These are phyloP conservation scores for Claviceps cyperi DNA, from an alignment of 2,329 filamentous ascomycete genomes.

Conservation along the genomic window DNA sequence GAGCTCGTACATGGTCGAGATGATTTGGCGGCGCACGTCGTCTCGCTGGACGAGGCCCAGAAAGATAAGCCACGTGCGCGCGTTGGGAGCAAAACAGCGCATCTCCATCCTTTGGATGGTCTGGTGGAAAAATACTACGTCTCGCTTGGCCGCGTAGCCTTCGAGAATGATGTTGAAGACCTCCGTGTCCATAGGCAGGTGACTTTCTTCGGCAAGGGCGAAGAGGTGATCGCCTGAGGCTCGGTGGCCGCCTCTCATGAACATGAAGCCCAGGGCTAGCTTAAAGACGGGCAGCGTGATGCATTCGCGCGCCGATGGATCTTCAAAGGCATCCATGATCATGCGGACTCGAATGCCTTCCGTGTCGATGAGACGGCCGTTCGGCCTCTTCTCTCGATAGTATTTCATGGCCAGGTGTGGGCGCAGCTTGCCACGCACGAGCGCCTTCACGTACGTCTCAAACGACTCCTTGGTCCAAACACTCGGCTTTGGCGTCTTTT, in stretches of 20 bases:
- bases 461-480: constrained; percentile 29
- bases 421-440: constrained; percentile 25
- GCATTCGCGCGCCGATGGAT: constrained; percentile 17
- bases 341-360: constrained; percentile 24
- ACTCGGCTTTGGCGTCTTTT: constrained; percentile 24
- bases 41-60: constrained; percentile 43
- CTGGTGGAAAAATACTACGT: constrained; percentile 26
- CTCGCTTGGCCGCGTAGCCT: constrained; percentile 23
- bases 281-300: constrained; percentile 28
- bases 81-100: constrained; percentile 25
- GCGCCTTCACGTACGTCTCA: constrained; percentile 25
- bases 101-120: constrained; percentile 27
- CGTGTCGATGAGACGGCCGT: constrained; percentile 20
- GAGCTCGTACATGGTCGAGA: constrained; percentile 31
- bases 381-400: constrained; percentile 18
- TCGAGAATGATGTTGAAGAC: constrained; percentile 34
- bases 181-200: constrained; percentile 29
- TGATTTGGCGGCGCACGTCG: constrained; percentile 31
- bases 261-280: constrained; percentile 29
- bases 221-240: constrained; percentile 23
- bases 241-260: constrained; percentile 19
- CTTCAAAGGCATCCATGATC: constrained; percentile 24
- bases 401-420: constrained; percentile 18
- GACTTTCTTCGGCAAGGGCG: constrained; percentile 19
- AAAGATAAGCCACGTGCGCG: constrained; percentile 34